phyloP scores from a whole-genome alignment of 2,329 filamentous ascomycete species.

The Stagonosporopsis cucurbitacearum region DNA sequence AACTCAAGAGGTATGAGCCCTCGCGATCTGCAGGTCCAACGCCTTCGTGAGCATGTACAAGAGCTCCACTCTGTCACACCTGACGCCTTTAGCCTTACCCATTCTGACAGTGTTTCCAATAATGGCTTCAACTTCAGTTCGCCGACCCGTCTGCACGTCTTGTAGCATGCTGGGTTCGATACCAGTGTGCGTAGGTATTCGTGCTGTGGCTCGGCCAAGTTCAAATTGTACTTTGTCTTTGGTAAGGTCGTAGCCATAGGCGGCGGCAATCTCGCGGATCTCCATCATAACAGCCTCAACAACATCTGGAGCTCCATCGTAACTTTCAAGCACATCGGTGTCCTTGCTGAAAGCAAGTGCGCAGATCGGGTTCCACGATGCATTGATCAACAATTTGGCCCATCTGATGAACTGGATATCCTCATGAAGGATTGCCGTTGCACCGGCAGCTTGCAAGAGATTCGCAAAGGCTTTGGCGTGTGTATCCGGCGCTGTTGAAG shows the following conservation, averaged over 20 bases:
- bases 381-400: slow-evolving; percentile 68
- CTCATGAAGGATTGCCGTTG: slow-evolving; percentile 56
- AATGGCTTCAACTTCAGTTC: slow-evolving; percentile 60
- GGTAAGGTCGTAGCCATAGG: slow-evolving; percentile 50
- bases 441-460: slow-evolving; percentile 54
- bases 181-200: slow-evolving; percentile 46
- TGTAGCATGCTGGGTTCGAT: slow-evolving; percentile 60
- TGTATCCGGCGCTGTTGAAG: slow-evolving; percentile 34
- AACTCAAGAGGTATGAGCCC: slow-evolving; percentile 2
- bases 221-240: slow-evolving; percentile 48
- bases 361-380: slow-evolving; percentile 66
- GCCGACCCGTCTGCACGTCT: slow-evolving; percentile 51
- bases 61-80: slow-evolving; percentile 52
- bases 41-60: slow-evolving; percentile 56
- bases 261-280: slow-evolving; percentile 51
- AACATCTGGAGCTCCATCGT: slow-evolving; percentile 45
- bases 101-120: slow-evolving; percentile 55
- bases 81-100: slow-evolving; percentile 50
- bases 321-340: slow-evolving; percentile 56
- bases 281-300: slow-evolving; percentile 55
- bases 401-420: slow-evolving; percentile 65
- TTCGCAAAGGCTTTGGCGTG: slow-evolving; percentile 46
- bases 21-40: slow-evolving; percentile 46
- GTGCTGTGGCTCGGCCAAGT: slow-evolving; percentile 47
- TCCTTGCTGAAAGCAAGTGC: slow-evolving; percentile 63